phyloP scores from a whole-genome alignment of 257 asterid species.

The Cordia subcordata region DNA sequence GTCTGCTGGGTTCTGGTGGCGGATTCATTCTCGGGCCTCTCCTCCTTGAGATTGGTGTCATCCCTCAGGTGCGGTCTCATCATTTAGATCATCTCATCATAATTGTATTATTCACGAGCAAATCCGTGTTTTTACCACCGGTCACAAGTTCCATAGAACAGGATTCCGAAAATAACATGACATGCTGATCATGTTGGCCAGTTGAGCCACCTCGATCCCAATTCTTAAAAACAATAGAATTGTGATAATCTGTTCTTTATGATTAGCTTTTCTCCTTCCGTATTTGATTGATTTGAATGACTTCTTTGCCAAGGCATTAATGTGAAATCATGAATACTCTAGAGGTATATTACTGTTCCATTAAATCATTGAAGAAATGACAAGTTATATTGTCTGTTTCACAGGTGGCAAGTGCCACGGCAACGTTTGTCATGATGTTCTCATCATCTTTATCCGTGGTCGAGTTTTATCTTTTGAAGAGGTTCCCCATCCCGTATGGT shows the following conservation, averaged over 20 bases:
- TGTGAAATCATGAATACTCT: not conserved
- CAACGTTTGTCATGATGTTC: conserved; percentile 98
- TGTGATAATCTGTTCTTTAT: too few relatives aligned
- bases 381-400: not conserved
- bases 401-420: conserved; percentile 97
- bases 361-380: not conserved
- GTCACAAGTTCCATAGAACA: too few relatives aligned
- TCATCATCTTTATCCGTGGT: conserved; percentile 95
- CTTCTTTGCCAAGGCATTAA: too few relatives aligned
- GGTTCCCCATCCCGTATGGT: conserved; percentile 95
- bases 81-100: not conserved
- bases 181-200: too few relatives aligned
- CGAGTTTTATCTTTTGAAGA: conserved; percentile 86
- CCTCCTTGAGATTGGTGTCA: conserved; percentile 93
- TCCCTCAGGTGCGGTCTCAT: conserved; percentile 69
- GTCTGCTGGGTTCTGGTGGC: conserved; percentile 91
- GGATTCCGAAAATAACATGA: too few relatives aligned
- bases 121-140: too few relatives aligned
- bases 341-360: not conserved
- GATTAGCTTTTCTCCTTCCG: too few relatives aligned
- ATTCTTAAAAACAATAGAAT: too few relatives aligned
- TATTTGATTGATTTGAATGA: too few relatives aligned
- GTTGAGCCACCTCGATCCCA: too few relatives aligned
- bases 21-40: conserved; percentile 98
- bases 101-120: not conserved